These are phyloP conservation scores for Fusarium sp. DNA, from an alignment of 2,329 filamentous ascomycete genomes.

Conservation along the genomic window DNA sequence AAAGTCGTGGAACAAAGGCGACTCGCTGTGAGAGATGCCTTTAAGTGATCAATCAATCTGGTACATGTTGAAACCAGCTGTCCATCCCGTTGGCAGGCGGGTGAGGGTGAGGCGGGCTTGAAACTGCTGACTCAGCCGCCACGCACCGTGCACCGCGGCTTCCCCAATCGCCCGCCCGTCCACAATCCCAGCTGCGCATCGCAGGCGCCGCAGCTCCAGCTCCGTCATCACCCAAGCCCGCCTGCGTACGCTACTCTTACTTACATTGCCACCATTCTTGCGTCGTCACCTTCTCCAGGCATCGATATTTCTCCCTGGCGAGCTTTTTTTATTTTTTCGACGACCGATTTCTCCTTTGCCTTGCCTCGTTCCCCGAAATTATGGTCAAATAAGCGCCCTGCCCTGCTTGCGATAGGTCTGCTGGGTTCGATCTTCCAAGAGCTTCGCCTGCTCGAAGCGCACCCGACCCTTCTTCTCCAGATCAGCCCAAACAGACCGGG, in stretches of 20 bases:
- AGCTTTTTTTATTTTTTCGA: not conserved
- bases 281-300: conserved; percentile 28
- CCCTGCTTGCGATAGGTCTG: conserved; percentile 22
- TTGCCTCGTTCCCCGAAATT: conserved; percentile 3
- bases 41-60: not conserved
- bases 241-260: conserved; percentile 38
- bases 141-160: conserved; percentile 5
- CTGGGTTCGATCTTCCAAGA: conserved; percentile 35
- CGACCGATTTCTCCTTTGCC: not conserved
- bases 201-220: conserved; percentile 18
- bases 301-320: conserved; percentile 1
- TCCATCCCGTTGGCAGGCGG: not conserved
- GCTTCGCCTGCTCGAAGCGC: conserved; percentile 19
- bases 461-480: not conserved
- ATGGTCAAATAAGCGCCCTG: conserved; percentile 33
- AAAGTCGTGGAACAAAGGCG: not conserved
- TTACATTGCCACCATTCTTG: conserved; percentile 29
- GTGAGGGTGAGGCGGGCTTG: not conserved
- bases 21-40: not conserved
- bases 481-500: not conserved
- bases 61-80: not conserved
- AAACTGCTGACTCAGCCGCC: conserved; percentile 28
- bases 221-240: conserved; percentile 23
- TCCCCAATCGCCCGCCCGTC: not conserved
- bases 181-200: conserved; percentile 7